Conservation (phyloP, 176 grass and related monocot species). For the Musa acuminata region DNA sequence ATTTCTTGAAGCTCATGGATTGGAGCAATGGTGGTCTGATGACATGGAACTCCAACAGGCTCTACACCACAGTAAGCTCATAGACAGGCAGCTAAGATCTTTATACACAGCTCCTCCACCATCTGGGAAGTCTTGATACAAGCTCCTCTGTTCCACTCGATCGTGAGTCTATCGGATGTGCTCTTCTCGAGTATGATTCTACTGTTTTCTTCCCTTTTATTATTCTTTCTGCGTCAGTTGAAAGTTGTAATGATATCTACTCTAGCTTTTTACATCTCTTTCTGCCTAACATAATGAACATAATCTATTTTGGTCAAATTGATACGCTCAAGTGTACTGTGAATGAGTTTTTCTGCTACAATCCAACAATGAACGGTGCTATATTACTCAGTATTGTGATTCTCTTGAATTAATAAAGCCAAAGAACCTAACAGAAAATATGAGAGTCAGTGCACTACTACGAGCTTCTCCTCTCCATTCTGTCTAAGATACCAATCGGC, state of each 20-base stretch:
- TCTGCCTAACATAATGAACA: neutral
- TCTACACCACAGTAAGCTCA: slow-evolving; percentile 57
- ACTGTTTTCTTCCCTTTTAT: neutral
- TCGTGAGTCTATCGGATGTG: neutral
- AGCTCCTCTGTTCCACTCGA: neutral
- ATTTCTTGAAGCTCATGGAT: slow-evolving; percentile 75
- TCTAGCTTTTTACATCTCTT: neutral
- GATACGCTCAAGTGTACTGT: too few species aligned
- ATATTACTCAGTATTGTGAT: too few species aligned
- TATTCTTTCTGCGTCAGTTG: neutral
- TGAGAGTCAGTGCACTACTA: too few species aligned
- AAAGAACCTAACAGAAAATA: too few species aligned
- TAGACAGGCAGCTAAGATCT: slow-evolving; percentile 65
- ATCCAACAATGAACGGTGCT: too few species aligned
- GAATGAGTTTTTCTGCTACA: too few species aligned
- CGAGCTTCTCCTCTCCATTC: too few species aligned
- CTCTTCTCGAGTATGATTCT: slow-evolving; percentile 15
- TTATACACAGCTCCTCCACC: slow-evolving; percentile 32
- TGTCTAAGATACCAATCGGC: too few species aligned
- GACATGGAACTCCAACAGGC: slow-evolving; percentile 62
- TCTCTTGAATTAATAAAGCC: too few species aligned
- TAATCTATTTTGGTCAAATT: neutral
- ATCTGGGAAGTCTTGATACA: neutral
- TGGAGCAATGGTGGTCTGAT: slow-evolving; percentile 84
- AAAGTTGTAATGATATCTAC: neutral